Evolutionary conservation across 805 yeast species (phyloP).

Genomic region (Cyberlindnera americana): DNA sequence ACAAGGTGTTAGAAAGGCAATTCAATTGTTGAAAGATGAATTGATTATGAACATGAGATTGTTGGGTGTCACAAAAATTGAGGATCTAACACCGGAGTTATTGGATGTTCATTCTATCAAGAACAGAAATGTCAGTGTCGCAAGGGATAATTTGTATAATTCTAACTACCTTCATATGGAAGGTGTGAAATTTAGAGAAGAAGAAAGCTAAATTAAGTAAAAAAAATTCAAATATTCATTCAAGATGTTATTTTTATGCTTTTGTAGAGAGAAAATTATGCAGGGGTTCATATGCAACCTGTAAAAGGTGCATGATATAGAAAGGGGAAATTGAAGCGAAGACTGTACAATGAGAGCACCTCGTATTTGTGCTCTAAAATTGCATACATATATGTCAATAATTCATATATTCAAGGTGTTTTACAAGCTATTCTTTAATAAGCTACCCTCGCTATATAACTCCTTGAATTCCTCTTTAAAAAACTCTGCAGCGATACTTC

Average conservation of each 20-base stretch:
- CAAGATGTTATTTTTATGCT: no score
- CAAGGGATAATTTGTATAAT: constrained; percentile 53
- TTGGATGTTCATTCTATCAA: constrained; percentile 53
- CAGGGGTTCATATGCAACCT: no score
- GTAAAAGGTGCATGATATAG: no score
- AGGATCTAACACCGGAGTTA: constrained; percentile 54
- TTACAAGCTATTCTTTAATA: constrained; percentile 11
- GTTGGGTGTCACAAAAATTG: constrained; percentile 63
- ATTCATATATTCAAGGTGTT: no score
- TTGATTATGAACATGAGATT: constrained; percentile 75
- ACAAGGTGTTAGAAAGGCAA: constrained; percentile 56
- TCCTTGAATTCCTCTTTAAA: constrained; percentile 39
- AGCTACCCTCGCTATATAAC: constrained; percentile 47
- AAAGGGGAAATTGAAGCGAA: no score
- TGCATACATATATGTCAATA: no score
- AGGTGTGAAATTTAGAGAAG: constrained; percentile 43
- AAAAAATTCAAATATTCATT: no score
- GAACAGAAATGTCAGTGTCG: constrained; percentile 39
- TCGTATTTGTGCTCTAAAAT: no score
- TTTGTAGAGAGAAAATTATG: no score
- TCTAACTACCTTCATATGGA: constrained; percentile 55
- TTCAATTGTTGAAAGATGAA: constrained; percentile 65
- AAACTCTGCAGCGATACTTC: constrained; percentile 41
- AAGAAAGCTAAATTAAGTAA: neutral
- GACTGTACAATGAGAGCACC: no score